A percentile compares a stretch with the other conserved stretches of the same genome.
phyloP scores from a whole-genome alignment of 2,329 filamentous ascomycete genomes.

The Fusarium denticulatum region DNA sequence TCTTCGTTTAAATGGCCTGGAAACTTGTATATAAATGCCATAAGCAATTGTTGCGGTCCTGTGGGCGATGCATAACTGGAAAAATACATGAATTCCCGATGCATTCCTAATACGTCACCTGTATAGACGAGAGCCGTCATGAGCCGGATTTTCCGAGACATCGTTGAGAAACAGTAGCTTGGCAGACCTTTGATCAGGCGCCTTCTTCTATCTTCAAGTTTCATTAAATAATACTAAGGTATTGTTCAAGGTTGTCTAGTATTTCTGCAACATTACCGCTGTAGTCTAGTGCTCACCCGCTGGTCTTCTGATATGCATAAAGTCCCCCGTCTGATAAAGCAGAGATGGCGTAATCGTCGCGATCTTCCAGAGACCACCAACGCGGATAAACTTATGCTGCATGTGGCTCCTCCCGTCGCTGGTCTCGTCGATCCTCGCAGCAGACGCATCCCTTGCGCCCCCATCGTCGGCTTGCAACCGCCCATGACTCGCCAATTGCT shows the following conservation, averaged over 20 bases:
- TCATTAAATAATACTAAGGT: rapidly evolving
- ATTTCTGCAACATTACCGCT: rapidly evolving
- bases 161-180: not conserved
- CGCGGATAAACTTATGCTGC: not conserved
- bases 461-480: rapidly evolving
- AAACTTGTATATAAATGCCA: rapidly evolving
- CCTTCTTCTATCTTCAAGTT: not conserved
- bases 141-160: too few relatives aligned
- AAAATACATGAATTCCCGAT: too few relatives aligned
- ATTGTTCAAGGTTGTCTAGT: not conserved
- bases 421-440: not conserved
- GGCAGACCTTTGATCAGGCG: rapidly evolving
- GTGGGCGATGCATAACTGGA: too few relatives aligned
- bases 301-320: not conserved
- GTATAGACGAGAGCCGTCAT: not conserved
- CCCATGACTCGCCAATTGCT: not conserved
- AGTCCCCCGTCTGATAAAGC: not conserved
- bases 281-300: not conserved
- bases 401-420: not conserved
- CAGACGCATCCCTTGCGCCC: not conserved
- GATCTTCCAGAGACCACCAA: not conserved
- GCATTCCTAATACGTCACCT: too few relatives aligned
- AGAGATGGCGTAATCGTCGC: not conserved
- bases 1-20: rapidly evolving
- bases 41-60: too few relatives aligned